Base-by-base conservation (phyloP, 2,329 filamentous ascomycete species). In the Chaetothyriales sp. region DNA sequence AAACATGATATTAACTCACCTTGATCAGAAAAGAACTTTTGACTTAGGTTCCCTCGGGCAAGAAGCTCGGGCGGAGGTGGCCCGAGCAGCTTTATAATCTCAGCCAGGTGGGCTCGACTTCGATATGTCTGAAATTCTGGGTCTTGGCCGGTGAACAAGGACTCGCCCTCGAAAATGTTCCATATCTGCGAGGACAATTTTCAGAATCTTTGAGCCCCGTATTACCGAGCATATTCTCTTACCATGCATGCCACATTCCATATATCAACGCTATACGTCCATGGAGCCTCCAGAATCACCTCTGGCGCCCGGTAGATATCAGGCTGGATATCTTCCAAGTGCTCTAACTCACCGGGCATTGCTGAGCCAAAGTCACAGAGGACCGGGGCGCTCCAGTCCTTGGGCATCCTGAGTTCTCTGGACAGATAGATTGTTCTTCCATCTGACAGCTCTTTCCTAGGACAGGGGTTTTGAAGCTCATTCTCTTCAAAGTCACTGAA, bases 201-300 rank as follows among this genome's bases (percentile, higher is more conserved):
- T 50, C 52, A 44, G 5, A 51, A 43, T 46, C 48, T 52, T 53
- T 25, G 28, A 5, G 5, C 4, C 18, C 9, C 45, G 52, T 25
- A 25, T 44, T 22, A 51, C 50, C 22, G 28, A 52, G 55, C 43
- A 49, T 25, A 50, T 32, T 44, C 22, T 43, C 66, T 63, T 63
- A 74, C 72, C 73, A 76, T 68, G 50, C 68, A 71, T 7, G 72
- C 73, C 2, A 66, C 64, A 51, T 73, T 75, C 74, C 74, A 78
- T 49, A 78, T 71, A 60, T 78, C 73, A 12, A 73, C 63, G 18
- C 65, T 62, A 48, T 69, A 72, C 0, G 63, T 62, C 74, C 73
- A 77, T 1, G 67, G 65, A 2, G 57, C 62, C 57, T 65, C 57
- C 0, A 77, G 51, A 4, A 76, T 73, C 7, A 76, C 71, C 53